Base-by-base conservation (phyloP, 2,329 filamentous ascomycete genomes). In the Ilyonectria mors-panacis region DNA sequence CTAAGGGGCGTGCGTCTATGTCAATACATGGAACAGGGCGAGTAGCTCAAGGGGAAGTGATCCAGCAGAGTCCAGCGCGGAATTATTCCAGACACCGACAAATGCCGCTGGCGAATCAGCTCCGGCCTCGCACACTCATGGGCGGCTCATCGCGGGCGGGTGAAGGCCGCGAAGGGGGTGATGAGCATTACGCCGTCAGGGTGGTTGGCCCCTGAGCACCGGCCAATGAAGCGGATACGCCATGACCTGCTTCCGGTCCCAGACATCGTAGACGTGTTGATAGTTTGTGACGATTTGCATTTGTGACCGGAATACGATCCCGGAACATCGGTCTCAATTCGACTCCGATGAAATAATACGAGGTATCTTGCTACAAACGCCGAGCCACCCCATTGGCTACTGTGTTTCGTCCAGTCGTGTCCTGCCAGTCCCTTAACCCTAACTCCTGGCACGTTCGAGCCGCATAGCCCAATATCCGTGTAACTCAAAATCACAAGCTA, bases 281-380 rank as follows among this genome's bases (percentile, higher is more conserved):
- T 21, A 44, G 44, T 63, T n/a, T 37, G 39, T 39, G 53, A 42
- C 37, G 23, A 44, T 59, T 39, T 23, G 26, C 39, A 42, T 44
- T 39, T 28, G 28, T 50, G 23, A 53, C 59, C 59, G 59, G 59
- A 47, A 39, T 23, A 42, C 21, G 23, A 55, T n/a, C 30, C 62
- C 48, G 39, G 62, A 59, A 39, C n/a, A 33, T 33, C 37, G 47
- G 58, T 65, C 30, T 65, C n/a, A 28, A 47, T 56, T 66, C 57
- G 58, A 70, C 66, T 30, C 55, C 62, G 42, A 42, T 45, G 39
- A 35, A 47, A 30, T 45, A 54, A 63, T 44, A 63, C 19, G 37
- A 75, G 69, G 65, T 70, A 72, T 75, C 70, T 70, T 55, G 57
- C 60, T 63, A 26, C 51, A 35, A 68, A 66, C 70, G 67, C 65